Evolutionary conservation across 2,329 filamentous ascomycete genomes (phyloP).

Genomic region (Pestalotiopsis sp.): DNA sequence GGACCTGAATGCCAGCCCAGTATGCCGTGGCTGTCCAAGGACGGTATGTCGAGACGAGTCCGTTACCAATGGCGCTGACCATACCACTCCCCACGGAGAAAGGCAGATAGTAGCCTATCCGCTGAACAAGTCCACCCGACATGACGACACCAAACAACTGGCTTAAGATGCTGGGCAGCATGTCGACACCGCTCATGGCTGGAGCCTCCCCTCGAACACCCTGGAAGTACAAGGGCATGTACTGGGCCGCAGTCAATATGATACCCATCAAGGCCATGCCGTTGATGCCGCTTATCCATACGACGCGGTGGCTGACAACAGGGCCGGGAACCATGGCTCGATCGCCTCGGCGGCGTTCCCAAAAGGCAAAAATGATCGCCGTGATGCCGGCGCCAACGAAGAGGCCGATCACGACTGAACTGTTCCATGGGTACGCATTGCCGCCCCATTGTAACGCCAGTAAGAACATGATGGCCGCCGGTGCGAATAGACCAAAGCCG

Average conservation of each 20-base stretch:
- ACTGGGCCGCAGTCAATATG: conserved; percentile 22
- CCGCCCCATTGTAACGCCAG: conserved; percentile 46
- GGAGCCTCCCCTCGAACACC: conserved; percentile 21
- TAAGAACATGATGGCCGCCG: conserved; percentile 42
- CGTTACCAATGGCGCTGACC: conserved; percentile 25
- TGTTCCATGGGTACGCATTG: conserved; percentile 39
- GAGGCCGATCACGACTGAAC: conserved; percentile 38
- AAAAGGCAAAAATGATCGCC: conserved; percentile 38
- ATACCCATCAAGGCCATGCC: conserved; percentile 2
- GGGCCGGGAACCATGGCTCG: conserved; percentile 53
- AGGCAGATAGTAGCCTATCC: conserved; percentile 31
- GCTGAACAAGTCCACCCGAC: conserved; percentile 26
- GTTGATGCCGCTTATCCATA: conserved; percentile 38
- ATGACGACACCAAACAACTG: conserved; percentile 63
- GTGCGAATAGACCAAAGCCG: conserved; percentile 43
- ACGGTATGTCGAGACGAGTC: conserved; percentile 31
- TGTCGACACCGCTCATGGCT: conserved; percentile 34
- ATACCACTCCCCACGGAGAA: conserved; percentile 26
- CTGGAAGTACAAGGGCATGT: conserved; percentile 16
- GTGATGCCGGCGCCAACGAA: conserved; percentile 37
- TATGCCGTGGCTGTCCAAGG: conserved; percentile 25
- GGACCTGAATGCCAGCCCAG: conserved; percentile 33
- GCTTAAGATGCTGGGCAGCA: conserved; percentile 33
- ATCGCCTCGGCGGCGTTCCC: conserved; percentile 47
- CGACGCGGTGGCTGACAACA: conserved; percentile 44